These are phyloP conservation scores for Phytophthora hybrid DNA, from an alignment of 352 stramenopile species.

Conservation along the genomic window DNA sequence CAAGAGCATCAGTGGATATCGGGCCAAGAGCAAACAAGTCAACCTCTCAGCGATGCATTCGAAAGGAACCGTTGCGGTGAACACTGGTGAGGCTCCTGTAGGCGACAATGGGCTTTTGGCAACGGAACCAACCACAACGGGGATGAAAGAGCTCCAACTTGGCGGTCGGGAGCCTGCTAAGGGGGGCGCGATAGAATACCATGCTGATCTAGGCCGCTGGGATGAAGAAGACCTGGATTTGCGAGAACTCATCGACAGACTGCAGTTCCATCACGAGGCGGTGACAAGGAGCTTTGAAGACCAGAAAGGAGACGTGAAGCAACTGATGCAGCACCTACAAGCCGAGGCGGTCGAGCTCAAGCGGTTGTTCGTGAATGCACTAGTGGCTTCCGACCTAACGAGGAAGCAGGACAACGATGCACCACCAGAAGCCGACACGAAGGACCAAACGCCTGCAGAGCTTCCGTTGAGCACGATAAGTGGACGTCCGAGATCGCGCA, in stretches of 20 bases:
- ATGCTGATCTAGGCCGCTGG: conserved; percentile 69
- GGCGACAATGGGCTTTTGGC: conserved; percentile 17
- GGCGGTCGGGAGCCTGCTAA: conserved; percentile 20
- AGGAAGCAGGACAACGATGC: not conserved
- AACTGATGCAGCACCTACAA: conserved; percentile 74
- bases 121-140: conserved; percentile 17
- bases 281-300: conserved; percentile 80
- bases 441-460: conserved; percentile 10
- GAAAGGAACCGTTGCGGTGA: conserved; percentile 70
- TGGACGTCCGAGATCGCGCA: conserved; percentile 34
- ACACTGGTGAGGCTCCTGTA: conserved; percentile 35
- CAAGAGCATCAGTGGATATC: conserved; percentile 50
- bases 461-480: conserved; percentile 31
- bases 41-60: conserved; percentile 74
- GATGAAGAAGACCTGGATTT: conserved; percentile 82
- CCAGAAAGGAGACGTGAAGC: conserved; percentile 70
- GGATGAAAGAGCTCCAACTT: conserved; percentile 34
- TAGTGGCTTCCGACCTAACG: conserved; percentile 46
- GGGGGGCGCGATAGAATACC: conserved; percentile 43
- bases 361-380: conserved; percentile 64
- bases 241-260: conserved; percentile 73
- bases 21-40: conserved; percentile 58
- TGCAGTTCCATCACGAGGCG: conserved; percentile 83
- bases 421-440: not conserved
- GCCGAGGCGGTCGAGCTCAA: conserved; percentile 74